Evolutionary conservation across 331 rosid species (phyloP).

Genomic region (Pyracantha coccinea): DNA sequence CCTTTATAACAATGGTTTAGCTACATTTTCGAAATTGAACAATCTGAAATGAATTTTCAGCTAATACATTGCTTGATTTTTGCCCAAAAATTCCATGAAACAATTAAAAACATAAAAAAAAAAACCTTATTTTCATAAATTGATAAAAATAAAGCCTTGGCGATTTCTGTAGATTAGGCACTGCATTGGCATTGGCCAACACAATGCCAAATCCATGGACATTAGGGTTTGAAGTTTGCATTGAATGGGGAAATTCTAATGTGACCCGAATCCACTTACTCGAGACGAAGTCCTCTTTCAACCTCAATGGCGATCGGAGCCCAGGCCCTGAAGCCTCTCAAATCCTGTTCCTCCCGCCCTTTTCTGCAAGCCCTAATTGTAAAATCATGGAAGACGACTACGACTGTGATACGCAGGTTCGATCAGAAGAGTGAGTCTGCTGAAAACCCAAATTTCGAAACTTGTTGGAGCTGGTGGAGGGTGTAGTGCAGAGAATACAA

Average conservation of each 20-base stretch:
- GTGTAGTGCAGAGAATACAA: background rate
- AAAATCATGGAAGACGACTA: background rate
- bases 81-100: background rate
- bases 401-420: background rate
- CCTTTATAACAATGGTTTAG: background rate
- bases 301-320: conserved; percentile 1
- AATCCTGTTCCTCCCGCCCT: background rate
- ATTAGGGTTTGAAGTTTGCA: background rate
- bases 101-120: background rate
- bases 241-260: background rate
- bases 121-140: background rate
- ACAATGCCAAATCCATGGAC: background rate
- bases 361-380: background rate
- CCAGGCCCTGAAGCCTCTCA: background rate
- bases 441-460: background rate
- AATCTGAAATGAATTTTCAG: background rate
- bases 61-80: background rate
- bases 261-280: background rate
- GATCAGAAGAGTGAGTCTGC: background rate
- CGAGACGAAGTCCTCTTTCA: background rate
- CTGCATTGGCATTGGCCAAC: background rate
- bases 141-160: background rate
- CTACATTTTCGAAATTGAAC: background rate
- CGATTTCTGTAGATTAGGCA: background rate
- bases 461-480: background rate